phyloP scores from a whole-genome alignment of 768 basidiomycete species.

The Tylopilus sp. region DNA sequence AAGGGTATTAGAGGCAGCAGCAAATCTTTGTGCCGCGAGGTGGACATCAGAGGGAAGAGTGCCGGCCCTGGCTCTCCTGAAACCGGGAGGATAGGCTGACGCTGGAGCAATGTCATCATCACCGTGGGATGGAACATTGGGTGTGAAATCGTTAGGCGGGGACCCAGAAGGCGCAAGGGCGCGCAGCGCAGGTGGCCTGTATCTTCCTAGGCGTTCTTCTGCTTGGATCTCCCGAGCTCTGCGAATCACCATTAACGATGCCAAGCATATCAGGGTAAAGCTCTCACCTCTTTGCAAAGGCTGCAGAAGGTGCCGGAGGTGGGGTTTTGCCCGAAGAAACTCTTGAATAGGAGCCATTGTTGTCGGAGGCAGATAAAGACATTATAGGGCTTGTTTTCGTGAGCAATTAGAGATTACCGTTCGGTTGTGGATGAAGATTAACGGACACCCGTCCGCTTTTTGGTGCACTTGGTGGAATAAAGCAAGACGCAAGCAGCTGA shows the following conservation, averaged over 20 bases:
- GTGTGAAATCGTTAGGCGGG: slow-evolving; percentile 64
- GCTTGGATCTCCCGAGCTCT: slow-evolving; percentile 87
- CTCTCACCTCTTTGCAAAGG: slow-evolving; percentile 78
- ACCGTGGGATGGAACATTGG: slow-evolving; percentile 54
- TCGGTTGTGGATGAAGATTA: slow-evolving; percentile 35
- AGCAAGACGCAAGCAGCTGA: slow-evolving; percentile 15
- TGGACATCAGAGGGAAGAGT: slow-evolving; percentile 96
- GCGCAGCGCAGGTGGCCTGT: slow-evolving; percentile 79
- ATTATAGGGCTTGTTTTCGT: slow-evolving; percentile 63
- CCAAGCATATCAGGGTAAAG: slow-evolving; percentile 12
- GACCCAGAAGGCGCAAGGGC: slow-evolving; percentile 64
- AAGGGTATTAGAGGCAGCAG: slow-evolving; percentile 60
- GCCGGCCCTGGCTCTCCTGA: slow-evolving; percentile 93
- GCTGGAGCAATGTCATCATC: slow-evolving; percentile 61
- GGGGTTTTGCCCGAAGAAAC: slow-evolving; percentile 85
- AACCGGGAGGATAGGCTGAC: slow-evolving; percentile 80
- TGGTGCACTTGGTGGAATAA: slow-evolving; percentile 29
- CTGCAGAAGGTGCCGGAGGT: slow-evolving; percentile 86
- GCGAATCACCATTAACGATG: slow-evolving; percentile 13
- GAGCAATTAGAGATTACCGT: slow-evolving; percentile 80
- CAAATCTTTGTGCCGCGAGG: slow-evolving; percentile 80
- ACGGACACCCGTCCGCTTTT: slow-evolving; percentile 32
- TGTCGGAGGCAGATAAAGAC: slow-evolving; percentile 87
- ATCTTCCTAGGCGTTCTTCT: slow-evolving; percentile 68
- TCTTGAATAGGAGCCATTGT: slow-evolving; percentile 77